phyloP scores from a whole-genome alignment of 1,284 basidiomycete species.

The Cutaneotrichosporon cavernicola region DNA sequence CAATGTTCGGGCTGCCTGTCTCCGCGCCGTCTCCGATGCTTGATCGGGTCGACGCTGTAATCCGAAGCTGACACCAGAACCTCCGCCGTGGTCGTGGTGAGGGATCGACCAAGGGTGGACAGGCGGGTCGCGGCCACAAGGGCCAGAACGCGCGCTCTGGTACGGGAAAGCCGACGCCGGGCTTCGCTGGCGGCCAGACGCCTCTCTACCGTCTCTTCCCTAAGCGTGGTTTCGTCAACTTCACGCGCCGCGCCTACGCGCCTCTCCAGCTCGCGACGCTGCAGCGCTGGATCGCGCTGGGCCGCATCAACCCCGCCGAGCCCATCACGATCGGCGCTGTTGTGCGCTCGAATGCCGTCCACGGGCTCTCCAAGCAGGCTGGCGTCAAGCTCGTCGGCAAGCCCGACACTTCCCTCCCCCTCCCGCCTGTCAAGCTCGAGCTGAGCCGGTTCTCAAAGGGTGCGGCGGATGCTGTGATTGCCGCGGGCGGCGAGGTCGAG shows the following conservation, averaged over 20 bases:
- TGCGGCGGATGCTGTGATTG: slow-evolving; percentile 82
- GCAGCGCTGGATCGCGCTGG: slow-evolving; percentile 86
- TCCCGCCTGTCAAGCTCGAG: slow-evolving; percentile 71
- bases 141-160: slow-evolving; percentile 92
- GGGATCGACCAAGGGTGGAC: slow-evolving; percentile 85
- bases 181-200: slow-evolving; percentile 96
- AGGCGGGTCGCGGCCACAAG: slow-evolving; percentile 90
- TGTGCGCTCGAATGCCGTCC: slow-evolving; percentile 79
- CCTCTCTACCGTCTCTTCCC: slow-evolving; percentile 88
- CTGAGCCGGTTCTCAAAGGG: slow-evolving; percentile 82
- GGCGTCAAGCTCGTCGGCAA: slow-evolving; percentile 88
- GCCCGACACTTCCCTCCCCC: slow-evolving; percentile 56
- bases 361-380: slow-evolving; percentile 68
- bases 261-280: slow-evolving; percentile 83
- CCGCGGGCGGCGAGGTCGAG: slow-evolving; percentile 75
- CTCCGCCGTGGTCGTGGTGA: slow-evolving; percentile 92
- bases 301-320: slow-evolving; percentile 70
- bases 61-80: slow-evolving; percentile 60
- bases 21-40: not conserved
- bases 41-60: not conserved
- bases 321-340: slow-evolving; percentile 89
- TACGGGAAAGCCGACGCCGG: slow-evolving; percentile 75
- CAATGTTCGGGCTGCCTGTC: too few relatives aligned
- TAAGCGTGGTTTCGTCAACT: slow-evolving; percentile 90
- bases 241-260: slow-evolving; percentile 70